phyloP scores from a whole-genome alignment of 1,139 yeast genomes.

The Fermentozyma sake region DNA sequence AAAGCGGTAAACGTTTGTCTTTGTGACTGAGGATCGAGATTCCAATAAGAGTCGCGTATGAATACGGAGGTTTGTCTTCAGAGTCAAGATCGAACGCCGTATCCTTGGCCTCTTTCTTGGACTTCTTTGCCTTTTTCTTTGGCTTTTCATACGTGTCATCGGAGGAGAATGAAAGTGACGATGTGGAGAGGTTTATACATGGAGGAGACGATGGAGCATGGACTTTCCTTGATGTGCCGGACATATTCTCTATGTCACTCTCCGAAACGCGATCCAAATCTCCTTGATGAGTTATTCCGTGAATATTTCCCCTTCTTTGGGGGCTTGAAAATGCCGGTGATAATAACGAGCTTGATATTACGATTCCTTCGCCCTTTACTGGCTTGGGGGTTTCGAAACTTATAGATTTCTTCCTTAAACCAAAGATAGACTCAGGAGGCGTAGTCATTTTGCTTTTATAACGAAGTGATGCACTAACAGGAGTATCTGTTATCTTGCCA shows the following conservation, averaged over 20 bases:
- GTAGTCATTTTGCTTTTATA: constrained; percentile 25
- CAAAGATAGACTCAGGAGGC: constrained; percentile 27
- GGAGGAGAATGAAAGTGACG: constrained; percentile 5
- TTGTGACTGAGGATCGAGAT: constrained; percentile 89
- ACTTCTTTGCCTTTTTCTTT: constrained; percentile 21
- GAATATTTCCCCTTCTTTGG: too few relatives aligned
- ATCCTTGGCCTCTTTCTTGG: constrained; percentile 24
- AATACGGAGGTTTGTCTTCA: constrained; percentile 78
- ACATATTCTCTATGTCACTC: not conserved
- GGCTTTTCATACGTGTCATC: constrained; percentile 2
- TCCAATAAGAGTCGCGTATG: constrained; percentile 91
- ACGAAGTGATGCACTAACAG: constrained; percentile 10
- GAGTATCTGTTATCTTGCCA: constrained; percentile 14
- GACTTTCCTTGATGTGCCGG: not conserved
- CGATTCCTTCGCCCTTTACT: constrained; percentile 1
- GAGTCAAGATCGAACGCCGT: constrained; percentile 39
- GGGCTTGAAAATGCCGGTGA: constrained; percentile 53
- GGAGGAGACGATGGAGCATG: constrained; percentile 8
- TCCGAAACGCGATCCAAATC: too few relatives aligned
- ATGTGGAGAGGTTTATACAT: constrained; percentile 13
- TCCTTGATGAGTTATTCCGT: too few relatives aligned
- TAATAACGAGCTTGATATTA: constrained; percentile 13
- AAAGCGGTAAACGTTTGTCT: constrained; percentile 72
- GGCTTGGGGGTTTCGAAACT: constrained; percentile 18
- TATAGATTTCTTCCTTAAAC: constrained; percentile 6